A percentile compares a stretch with the other conserved stretches of the same genome.
Evolutionary conservation across 352 stramenopile species (phyloP).

Genomic region (Peronosclerospora sorghi): DNA sequence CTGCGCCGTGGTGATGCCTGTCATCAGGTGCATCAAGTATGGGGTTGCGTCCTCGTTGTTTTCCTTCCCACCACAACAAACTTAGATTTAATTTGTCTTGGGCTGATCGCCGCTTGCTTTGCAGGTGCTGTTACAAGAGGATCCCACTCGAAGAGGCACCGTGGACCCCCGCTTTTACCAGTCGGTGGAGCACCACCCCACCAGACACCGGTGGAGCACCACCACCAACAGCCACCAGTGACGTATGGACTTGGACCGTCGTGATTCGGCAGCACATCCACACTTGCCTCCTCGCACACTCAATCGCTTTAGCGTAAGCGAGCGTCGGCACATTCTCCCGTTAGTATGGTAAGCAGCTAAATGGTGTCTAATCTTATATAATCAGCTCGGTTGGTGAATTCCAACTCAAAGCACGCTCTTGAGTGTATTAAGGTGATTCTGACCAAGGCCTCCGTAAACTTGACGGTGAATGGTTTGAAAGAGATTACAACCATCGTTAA

Average conservation of each 20-base stretch:
- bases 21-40: neutral
- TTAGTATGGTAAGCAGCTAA: too few relatives aligned
- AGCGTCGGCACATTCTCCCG: too few relatives aligned
- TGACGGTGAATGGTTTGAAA: too few relatives aligned
- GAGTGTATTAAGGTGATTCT: too few relatives aligned
- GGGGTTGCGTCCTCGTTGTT: conserved; percentile 1
- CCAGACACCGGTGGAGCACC: neutral
- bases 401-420: too few relatives aligned
- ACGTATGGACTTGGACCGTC: conserved; percentile 16
- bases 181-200: conserved; percentile 13
- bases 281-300: conserved; percentile 18
- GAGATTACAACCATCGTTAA: too few relatives aligned
- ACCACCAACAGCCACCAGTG: conserved; percentile 7
- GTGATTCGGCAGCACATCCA: conserved; percentile 11
- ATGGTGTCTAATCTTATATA: too few relatives aligned
- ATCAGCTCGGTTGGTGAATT: too few relatives aligned
- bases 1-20: neutral
- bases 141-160: conserved; percentile 12
- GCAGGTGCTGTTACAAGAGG: conserved; percentile 26
- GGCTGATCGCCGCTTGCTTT: conserved; percentile 12
- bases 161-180: conserved; percentile 27
- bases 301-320: conserved; percentile 10
- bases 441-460: too few relatives aligned
- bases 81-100: conserved; percentile 16
- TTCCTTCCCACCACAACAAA: conserved; percentile 1